Percentiles rank a stretch among this genome's conserved stretches.
phyloP scores from a whole-genome alignment of 331 rosid species.

The Quercus phellos region DNA sequence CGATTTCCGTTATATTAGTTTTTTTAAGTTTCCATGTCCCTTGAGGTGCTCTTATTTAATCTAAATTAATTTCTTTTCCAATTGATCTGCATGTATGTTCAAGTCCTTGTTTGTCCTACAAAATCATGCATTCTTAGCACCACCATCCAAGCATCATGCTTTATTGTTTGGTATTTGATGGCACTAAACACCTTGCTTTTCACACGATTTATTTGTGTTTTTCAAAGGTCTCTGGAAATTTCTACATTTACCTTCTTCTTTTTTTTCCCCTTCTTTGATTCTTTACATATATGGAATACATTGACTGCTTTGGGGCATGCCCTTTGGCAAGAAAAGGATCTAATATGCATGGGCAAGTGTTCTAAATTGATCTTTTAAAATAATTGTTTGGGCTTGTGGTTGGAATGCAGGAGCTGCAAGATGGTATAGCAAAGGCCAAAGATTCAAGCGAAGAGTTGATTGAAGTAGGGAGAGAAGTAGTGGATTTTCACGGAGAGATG shows the following conservation, averaged over 20 bases:
- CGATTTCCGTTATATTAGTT: background rate
- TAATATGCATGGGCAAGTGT: background rate
- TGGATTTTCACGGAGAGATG: slow-evolving; percentile 93
- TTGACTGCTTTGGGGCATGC: background rate
- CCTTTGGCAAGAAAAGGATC: background rate
- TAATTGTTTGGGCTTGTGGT: background rate
- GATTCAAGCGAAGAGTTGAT: slow-evolving; percentile 56
- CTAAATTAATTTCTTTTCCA: background rate
- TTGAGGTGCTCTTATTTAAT: background rate
- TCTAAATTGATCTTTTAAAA: slow-evolving; percentile 1
- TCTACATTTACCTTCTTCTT: background rate
- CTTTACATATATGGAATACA: background rate
- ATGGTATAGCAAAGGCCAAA: slow-evolving; percentile 43
- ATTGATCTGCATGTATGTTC: background rate
- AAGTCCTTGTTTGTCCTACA: background rate
- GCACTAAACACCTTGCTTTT: background rate
- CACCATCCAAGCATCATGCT: background rate
- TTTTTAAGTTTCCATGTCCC: background rate
- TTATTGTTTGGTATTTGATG: background rate
- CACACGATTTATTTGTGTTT: background rate
- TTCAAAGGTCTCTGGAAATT: background rate
- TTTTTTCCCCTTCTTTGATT: background rate
- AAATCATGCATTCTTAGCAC: background rate
- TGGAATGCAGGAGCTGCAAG: slow-evolving; percentile 68
- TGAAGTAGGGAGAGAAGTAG: slow-evolving; percentile 62